Base-by-base conservation (phyloP, 2,329 filamentous ascomycete genomes). In the Aquanectria penicillioides region DNA sequence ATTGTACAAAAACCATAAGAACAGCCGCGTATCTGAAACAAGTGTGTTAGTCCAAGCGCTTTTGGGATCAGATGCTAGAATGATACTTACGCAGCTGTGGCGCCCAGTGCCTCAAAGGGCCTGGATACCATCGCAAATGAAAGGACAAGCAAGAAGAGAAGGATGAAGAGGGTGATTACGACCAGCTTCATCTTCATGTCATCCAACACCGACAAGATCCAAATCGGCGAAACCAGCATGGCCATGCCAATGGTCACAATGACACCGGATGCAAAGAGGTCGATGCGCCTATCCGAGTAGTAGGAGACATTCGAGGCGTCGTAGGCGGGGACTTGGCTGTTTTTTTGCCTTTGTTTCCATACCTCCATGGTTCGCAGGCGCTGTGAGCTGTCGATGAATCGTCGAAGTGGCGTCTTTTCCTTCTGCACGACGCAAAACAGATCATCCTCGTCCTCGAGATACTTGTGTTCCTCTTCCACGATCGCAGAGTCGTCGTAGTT, bases 181-280 rank as follows among this genome's bases (percentile, higher is more conserved):
- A 34, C 63, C 7, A 76, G 41, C 46, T 73, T 75, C 7, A n/a
- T 31, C 3, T 41, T 38, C n/a, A 59, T 13, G 13, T 25, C 34
- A 6, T 53, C 31, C 18, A 71, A 26, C 0, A 51, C 56, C 22
- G 69, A 54, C 7, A 77, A 58, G 6, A 73, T 68, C 74, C 71
- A 77, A 7, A 76, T 65, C 1, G 74, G 74, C 2, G 66, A 63
- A 22, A 77, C 62, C 9, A 76, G 63, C 68, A 77, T 73, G 2
- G 46, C 49, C 2, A 66, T 47, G 0, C 73, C 75, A 6, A 73
- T 31, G 0, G 29, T 6, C 3, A 69, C 50, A 18, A 74, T 73
- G 1, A 65, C 11, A 0, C 47, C 48, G 1, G 66, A 71, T 2
- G 68, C 62, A 28, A 71, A 71, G 1, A 11, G 18, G 38, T 74